Base-by-base conservation (phyloP, 2,329 filamentous ascomycete genomes). In the Botrytis hyacinthi region DNA sequence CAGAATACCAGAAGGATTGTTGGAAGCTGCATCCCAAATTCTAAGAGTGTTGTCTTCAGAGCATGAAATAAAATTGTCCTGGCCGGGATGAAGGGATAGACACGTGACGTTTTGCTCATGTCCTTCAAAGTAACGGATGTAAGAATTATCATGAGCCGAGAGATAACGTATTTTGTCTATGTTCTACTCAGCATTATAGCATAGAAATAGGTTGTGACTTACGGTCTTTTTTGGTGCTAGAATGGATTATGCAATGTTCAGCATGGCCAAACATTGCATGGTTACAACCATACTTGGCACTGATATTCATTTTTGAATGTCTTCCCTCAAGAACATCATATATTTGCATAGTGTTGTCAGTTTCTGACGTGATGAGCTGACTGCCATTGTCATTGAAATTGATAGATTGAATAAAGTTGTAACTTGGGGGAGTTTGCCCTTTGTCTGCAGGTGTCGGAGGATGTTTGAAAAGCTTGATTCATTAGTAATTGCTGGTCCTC, bases 331-430 rank as follows among this genome's bases (percentile, higher is more conserved):
- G 93, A 76, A 97, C 92, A 79, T 96, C 97, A 85, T 97, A 99
- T 46, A 99, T 91, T 80, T 98, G 95, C 76, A 99, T 93, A 5
- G 93, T 97, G 82, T 98, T 95, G 82, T 99, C 96, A 84, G 93
- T 94, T 77, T 95, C 93, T 9, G 94, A 93, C 0, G 95, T 93
- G 83, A 99, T 94, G 74, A 97, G 88, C 68, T 95, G 92, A 82
- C 98, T 94, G 82, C 96, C 96, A 61, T 93, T 92, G 84, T 98
- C 95, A 82, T 98, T 95, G 81, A 97, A 99, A 84, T 99, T 95
- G 78, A 99, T 89, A 2, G 95, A 98, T 14, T 96, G 92, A 74
- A 98, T 90, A 76, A 90, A 87, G 6, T 91, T 89, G 69, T 86
- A 75, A 61, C 73, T 62, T 48, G 75, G 67, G 12, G 63, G 66